Evolutionary conservation across 208 protist species (phyloP), one percentile per base, ranked within the genome.

Genomic region (Leptomonas pyrrhocoris): DNA sequence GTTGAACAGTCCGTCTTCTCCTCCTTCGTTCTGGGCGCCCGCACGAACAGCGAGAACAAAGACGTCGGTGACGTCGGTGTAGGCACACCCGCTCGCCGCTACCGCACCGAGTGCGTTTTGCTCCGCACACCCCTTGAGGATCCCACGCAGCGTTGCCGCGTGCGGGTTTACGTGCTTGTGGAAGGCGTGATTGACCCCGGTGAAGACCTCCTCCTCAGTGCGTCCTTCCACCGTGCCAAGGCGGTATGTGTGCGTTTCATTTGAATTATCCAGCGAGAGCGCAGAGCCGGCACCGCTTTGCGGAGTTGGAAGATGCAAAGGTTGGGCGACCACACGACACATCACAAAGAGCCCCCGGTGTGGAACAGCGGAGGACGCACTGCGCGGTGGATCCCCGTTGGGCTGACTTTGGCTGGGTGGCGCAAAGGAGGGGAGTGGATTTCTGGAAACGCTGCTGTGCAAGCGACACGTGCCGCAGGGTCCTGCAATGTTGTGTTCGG

Each of bases 111-210:
- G 79, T 18, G 87, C 85, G 70, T 96, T 96, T 65, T 96, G 92
- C 82, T 96, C 92, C 11, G 92, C 92, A 58, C 92, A 96, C 4
- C 92, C 92, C 49, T 86, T 90, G 56, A 96, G 75, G 40, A 96
- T 88, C 6, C 92, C 92, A 0, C 74, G 81, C 7, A 94, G 73
- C 27, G 71, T 81, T 5, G 76, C 68, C 23, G 60, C 74, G 15
- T 50, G 54, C 5, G 64, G 54, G 73, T 94, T 96, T 25, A 90
- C 69, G 28, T 77, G 43, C 36, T 77, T 68, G 73, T 96, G 88
- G 28, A 89, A 69, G 0, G 88, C 85, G 56, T 93, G 76, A 68
- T 96, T 96, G 25, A 96, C 83, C 6, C 91, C 91, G 6, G 81
- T 88, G 49, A 83, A 79, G n/a, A 51, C 55, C 27, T 63, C 48